Conservation (phyloP, 1,284 basidiomycete genomes). For the Blastosporella zonata region DNA sequence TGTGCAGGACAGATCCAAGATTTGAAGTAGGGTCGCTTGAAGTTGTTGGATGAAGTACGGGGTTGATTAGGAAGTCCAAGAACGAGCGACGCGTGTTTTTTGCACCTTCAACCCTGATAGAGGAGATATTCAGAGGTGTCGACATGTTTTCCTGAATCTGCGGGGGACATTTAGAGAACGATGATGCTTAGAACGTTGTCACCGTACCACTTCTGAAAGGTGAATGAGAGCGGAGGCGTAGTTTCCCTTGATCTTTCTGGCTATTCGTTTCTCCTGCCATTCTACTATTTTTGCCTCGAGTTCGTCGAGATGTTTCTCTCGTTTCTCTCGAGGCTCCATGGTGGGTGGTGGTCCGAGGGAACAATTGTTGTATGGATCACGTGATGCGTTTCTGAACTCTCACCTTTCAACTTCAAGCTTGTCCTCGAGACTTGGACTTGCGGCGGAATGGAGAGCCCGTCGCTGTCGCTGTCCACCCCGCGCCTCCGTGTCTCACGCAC, state of each 20-base stretch:
- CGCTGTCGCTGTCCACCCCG: constrained; percentile 30
- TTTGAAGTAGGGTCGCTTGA: constrained; percentile 27
- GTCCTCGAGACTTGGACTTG: background rate
- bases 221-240: constrained; percentile 72
- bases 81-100: constrained; percentile 75
- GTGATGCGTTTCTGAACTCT: constrained; percentile 2
- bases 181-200: background rate
- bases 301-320: constrained; percentile 51
- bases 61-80: constrained; percentile 74
- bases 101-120: constrained; percentile 81
- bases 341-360: background rate
- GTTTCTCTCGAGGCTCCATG: constrained; percentile 9
- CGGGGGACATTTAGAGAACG: constrained; percentile 23
- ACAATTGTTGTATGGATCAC: constrained; percentile 1
- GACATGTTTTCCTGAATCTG: constrained; percentile 68
- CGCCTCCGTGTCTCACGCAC: constrained; percentile 45
- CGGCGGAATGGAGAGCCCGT: constrained; percentile 21
- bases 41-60: constrained; percentile 38
- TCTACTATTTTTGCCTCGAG: constrained; percentile 50
- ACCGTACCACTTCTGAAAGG: constrained; percentile 64
- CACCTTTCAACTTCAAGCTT: background rate
- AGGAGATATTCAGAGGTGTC: constrained; percentile 58
- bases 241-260: constrained; percentile 67
- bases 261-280: constrained; percentile 73
- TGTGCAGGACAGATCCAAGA: constrained; percentile 65